Conservation (phyloP, 2,329 filamentous ascomycete genomes). For the Colletotrichum incanum region DNA sequence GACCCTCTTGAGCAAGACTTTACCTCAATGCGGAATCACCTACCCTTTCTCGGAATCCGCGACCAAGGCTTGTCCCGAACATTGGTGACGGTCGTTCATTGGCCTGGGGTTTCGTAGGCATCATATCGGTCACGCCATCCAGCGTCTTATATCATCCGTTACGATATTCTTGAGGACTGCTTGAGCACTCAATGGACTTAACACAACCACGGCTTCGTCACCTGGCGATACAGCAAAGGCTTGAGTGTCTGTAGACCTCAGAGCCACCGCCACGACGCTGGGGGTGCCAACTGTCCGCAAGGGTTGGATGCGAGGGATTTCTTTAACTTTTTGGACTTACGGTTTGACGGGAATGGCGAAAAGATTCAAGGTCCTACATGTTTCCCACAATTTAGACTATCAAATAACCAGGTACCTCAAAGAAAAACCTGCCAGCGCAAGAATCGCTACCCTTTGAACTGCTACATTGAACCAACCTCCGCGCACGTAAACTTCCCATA, state of each 20-base stretch:
- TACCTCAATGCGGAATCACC: not conserved
- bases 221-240: not conserved
- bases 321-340: not conserved
- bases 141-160: not conserved
- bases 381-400: conserved; percentile 8
- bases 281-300: not conserved
- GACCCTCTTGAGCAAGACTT: not conserved
- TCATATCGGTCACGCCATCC: not conserved
- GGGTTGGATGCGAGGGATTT: not conserved
- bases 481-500: not conserved
- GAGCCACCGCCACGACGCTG: not conserved
- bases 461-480: not conserved
- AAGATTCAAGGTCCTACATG: not conserved
- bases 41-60: not conserved
- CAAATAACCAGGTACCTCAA: not conserved
- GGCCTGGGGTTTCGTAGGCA: too few species aligned
- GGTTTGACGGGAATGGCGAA: not conserved
- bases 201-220: not conserved
- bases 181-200: not conserved
- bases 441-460: not conserved
- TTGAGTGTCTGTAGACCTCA: not conserved
- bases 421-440: not conserved
- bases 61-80: not conserved
- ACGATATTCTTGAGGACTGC: not conserved
- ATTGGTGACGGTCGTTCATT: not conserved